Percentiles rank a stretch among this genome's conserved stretches.
Conservation (phyloP, 345 rosid species). For the Gossypium longicalyx region DNA sequence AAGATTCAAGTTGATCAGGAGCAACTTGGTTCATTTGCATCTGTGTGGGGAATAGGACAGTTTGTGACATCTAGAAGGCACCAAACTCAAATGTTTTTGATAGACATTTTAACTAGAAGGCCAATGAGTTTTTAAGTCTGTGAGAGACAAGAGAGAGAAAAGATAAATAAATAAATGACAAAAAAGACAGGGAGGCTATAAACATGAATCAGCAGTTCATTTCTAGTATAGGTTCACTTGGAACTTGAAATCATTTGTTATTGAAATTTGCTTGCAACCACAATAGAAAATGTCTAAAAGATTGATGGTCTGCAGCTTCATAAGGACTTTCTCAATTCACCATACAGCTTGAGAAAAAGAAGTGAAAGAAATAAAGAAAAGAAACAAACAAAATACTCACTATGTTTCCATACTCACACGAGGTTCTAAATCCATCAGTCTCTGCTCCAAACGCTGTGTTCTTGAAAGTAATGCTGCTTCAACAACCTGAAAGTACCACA, state of each 20-base stretch:
- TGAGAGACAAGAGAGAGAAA: not conserved
- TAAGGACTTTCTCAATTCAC: not conserved
- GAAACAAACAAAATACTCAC: slow-evolving; percentile 38
- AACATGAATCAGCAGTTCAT: not conserved
- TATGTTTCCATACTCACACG: slow-evolving; percentile 81
- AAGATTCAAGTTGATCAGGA: slow-evolving; percentile 1
- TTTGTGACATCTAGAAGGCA: not conserved
- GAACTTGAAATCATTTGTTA: not conserved
- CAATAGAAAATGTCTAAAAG: not conserved
- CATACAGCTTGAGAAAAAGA: slow-evolving; percentile 1
- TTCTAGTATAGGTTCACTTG: not conserved
- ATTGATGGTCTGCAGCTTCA: slow-evolving; percentile 8
- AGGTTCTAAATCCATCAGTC: slow-evolving; percentile 82
- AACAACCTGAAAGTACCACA: slow-evolving; percentile 56
- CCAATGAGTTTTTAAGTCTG: not conserved
- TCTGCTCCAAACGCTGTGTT: slow-evolving; percentile 79
- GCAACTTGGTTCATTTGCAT: not conserved
- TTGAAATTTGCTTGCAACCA: not conserved
- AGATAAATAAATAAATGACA: not conserved
- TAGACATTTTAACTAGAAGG: not conserved
- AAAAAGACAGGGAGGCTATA: not conserved
- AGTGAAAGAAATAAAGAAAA: not conserved
- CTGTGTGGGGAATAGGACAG: not conserved
- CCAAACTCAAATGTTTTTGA: not conserved
- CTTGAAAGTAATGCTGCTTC: slow-evolving; percentile 91